Evolutionary conservation across 139 green algal species (phyloP).

Genomic region (Micromonas commoda): DNA sequence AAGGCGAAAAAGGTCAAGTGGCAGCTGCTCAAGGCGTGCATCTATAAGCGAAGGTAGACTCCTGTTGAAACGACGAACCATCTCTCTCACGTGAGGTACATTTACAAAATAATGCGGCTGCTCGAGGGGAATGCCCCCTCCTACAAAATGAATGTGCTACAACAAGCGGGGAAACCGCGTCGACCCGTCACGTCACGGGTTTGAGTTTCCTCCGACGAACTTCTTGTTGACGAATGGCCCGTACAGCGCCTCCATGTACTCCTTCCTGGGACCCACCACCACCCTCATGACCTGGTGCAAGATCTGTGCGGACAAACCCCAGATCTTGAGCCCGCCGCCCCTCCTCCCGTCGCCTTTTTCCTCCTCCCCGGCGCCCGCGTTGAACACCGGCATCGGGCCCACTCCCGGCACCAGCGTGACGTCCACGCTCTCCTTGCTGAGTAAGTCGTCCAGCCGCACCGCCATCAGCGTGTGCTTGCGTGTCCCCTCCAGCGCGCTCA

Average conservation of each 20-base stretch:
- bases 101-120: too few relatives aligned
- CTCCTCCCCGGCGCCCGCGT: neutral
- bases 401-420: neutral
- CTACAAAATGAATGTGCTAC: too few relatives aligned
- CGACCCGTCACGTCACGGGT: neutral
- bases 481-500: neutral
- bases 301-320: neutral
- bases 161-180: too few relatives aligned
- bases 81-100: too few relatives aligned
- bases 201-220: neutral
- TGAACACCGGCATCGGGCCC: neutral
- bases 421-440: neutral
- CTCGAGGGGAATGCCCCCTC: too few relatives aligned
- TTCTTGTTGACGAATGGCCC: neutral
- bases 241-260: neutral
- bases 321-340: too few relatives aligned
- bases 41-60: slow-evolving; percentile 70
- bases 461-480: neutral
- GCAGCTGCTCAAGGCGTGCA: slow-evolving; percentile 64
- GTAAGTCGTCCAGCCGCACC: neutral
- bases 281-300: neutral
- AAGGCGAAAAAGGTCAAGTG: slow-evolving; percentile 45
- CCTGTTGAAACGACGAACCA: too few relatives aligned
- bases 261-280: neutral
- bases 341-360: neutral